These are phyloP conservation scores for Cryptococcus hybrid DNA, from an alignment of 1,284 basidiomycete species.

Conservation along the genomic window DNA sequence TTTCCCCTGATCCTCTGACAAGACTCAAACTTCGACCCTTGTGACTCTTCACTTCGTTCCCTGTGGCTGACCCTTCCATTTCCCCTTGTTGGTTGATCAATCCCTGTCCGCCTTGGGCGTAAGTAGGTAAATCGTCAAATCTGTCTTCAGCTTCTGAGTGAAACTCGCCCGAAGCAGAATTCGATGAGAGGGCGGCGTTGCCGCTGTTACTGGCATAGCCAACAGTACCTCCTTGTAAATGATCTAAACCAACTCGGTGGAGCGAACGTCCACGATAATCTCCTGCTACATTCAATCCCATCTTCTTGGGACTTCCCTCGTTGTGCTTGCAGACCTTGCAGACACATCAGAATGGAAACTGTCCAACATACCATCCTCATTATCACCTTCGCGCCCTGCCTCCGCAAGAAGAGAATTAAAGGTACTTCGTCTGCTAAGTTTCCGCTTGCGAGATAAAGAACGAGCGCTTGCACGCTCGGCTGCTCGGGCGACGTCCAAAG, in stretches of 20 bases:
- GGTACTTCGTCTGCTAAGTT: slow-evolving; percentile 14
- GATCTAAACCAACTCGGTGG: neutral
- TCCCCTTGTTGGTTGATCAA: neutral
- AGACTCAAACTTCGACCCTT: slow-evolving; percentile 35
- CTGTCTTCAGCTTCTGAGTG: neutral
- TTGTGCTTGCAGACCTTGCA: slow-evolving; percentile 9
- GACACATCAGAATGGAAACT: slow-evolving; percentile 41
- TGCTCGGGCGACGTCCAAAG: slow-evolving; percentile 47
- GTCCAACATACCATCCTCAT: slow-evolving; percentile 22
- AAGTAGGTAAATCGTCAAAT: slow-evolving; percentile 14
- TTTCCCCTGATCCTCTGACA: slow-evolving; percentile 26
- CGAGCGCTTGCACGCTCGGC: slow-evolving; percentile 42
- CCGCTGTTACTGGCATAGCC: neutral
- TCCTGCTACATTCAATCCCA: neutral
- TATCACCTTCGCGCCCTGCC: slow-evolving; percentile 4
- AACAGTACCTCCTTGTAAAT: neutral
- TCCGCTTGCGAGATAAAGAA: slow-evolving; percentile 9
- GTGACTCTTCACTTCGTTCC: slow-evolving; percentile 12
- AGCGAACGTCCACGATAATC: neutral
- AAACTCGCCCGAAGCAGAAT: neutral
- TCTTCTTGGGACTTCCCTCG: neutral
- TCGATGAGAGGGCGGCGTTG: neutral
- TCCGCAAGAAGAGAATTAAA: neutral
- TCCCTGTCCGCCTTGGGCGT: slow-evolving; percentile 1
- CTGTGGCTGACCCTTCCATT: slow-evolving; percentile 7